Conservation (phyloP, 2,329 filamentous ascomycete species). For the Epichloe sp. region DNA sequence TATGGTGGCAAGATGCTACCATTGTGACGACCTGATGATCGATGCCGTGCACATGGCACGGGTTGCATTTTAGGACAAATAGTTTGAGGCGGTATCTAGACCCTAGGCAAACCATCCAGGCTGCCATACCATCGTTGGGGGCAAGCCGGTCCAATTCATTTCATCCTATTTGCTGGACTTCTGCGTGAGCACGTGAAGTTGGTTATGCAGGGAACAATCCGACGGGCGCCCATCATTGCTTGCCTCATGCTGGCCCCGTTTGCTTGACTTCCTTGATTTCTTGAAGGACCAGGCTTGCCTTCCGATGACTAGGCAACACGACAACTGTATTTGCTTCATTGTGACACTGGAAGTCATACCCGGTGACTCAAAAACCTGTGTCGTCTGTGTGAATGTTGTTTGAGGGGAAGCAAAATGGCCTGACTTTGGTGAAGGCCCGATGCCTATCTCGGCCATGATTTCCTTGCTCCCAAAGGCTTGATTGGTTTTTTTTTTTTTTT, state of each 20-base stretch:
- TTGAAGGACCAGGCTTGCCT: neutral
- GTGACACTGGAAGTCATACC: constrained; percentile 4
- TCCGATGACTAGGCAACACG: neutral
- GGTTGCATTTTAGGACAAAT: neutral
- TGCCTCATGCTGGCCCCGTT: neutral
- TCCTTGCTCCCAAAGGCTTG: neutral
- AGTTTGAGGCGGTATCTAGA: neutral
- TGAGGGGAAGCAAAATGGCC: constrained; percentile 2
- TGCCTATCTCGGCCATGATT: neutral
- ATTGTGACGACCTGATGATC: neutral
- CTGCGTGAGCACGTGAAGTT: neutral
- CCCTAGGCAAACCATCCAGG: neutral
- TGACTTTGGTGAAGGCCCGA: constrained; percentile 8
- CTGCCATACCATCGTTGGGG: neutral
- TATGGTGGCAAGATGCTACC: neutral
- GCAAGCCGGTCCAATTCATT: neutral
- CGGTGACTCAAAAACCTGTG: constrained; percentile 3
- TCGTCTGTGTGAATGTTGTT: constrained; percentile 2
- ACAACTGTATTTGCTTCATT: neutral
- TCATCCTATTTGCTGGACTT: neutral
- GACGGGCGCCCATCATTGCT: neutral
- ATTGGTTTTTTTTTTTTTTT: neutral
- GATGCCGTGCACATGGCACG: neutral
- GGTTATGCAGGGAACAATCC: neutral
- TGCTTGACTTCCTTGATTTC: neutral